Evolutionary conservation across 495 filamentous ascomycete genomes (phyloP).

Genomic region (Viridothelium virens): DNA sequence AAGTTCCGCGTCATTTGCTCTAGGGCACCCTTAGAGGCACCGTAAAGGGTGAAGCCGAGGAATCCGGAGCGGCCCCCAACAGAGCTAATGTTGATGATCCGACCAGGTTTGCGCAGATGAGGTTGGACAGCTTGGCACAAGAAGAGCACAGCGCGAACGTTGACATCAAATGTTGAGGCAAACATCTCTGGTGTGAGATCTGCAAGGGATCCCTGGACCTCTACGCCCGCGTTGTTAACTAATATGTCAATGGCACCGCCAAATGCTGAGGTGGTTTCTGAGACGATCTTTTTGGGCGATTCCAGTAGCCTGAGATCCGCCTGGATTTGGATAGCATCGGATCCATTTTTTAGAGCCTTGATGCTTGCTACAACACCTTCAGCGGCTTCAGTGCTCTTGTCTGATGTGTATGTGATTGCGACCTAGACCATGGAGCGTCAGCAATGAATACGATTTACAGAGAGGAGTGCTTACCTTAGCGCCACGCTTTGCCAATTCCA

Average conservation of each 20-base stretch:
- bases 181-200: slow-evolving; percentile 36
- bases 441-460: not conserved
- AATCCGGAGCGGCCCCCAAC: slow-evolving; percentile 41
- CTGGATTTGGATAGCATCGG: slow-evolving; percentile 33
- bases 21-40: slow-evolving; percentile 42
- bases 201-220: slow-evolving; percentile 22
- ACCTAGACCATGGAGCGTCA: slow-evolving; percentile 31
- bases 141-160: slow-evolving; percentile 38
- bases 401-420: slow-evolving; percentile 38
- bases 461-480: slow-evolving; percentile 20
- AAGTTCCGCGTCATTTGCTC: slow-evolving; percentile 41
- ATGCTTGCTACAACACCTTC: slow-evolving; percentile 35
- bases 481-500: slow-evolving; percentile 21
- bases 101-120: slow-evolving; percentile 39
- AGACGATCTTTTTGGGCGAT: slow-evolving; percentile 29
- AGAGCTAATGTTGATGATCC: slow-evolving; percentile 51
- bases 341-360: slow-evolving; percentile 28
- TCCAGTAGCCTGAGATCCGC: slow-evolving; percentile 34
- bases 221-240: slow-evolving; percentile 34
- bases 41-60: slow-evolving; percentile 34
- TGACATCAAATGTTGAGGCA: slow-evolving; percentile 36
- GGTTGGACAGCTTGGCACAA: slow-evolving; percentile 43
- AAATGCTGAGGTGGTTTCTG: slow-evolving; percentile 28
- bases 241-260: slow-evolving; percentile 34
- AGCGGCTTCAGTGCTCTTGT: slow-evolving; percentile 31